These are phyloP conservation scores for Ceratocystis variospora DNA, from an alignment of 2,329 filamentous ascomycete species.

Conservation along the genomic window DNA sequence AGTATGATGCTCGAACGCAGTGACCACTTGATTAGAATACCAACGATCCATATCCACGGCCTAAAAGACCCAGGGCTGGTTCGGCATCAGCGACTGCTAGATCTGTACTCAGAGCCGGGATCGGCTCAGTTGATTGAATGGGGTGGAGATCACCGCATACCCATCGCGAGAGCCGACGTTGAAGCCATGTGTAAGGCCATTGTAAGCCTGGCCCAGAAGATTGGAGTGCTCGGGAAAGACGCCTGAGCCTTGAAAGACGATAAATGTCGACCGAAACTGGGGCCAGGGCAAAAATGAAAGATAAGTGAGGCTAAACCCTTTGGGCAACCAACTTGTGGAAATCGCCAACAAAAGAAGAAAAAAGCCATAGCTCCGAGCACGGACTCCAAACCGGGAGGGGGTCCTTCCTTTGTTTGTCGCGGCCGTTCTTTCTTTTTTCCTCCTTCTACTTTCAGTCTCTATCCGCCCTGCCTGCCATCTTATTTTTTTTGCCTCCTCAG, in stretches of 20 bases:
- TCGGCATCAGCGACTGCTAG: slow-evolving; percentile 41
- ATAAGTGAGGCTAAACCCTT: neutral
- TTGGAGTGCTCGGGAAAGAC: slow-evolving; percentile 7
- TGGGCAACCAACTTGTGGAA: neutral
- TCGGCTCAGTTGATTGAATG: slow-evolving; percentile 51
- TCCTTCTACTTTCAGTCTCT: neutral
- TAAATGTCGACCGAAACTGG: too few relatives aligned
- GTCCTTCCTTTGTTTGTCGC: neutral
- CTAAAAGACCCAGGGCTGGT: slow-evolving; percentile 44
- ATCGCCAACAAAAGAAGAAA: neutral
- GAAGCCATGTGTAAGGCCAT: slow-evolving; percentile 40
- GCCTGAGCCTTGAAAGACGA: neutral
- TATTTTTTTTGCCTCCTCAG: neutral
- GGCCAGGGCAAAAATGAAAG: neutral
- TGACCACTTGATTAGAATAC: slow-evolving; percentile 38
- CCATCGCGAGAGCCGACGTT: slow-evolving; percentile 54
- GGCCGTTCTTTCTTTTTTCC: neutral
- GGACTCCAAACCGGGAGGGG: neutral
- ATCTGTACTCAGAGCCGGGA: slow-evolving; percentile 44
- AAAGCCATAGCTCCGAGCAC: slow-evolving; percentile 3
- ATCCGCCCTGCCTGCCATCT: neutral
- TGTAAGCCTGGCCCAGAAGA: slow-evolving; percentile 32
- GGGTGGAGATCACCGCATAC: slow-evolving; percentile 58
- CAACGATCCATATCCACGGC: slow-evolving; percentile 57
- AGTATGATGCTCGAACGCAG: slow-evolving; percentile 24